Conservation (phyloP, 164 flowering plant species). For the Macadamia integrifolia region DNA sequence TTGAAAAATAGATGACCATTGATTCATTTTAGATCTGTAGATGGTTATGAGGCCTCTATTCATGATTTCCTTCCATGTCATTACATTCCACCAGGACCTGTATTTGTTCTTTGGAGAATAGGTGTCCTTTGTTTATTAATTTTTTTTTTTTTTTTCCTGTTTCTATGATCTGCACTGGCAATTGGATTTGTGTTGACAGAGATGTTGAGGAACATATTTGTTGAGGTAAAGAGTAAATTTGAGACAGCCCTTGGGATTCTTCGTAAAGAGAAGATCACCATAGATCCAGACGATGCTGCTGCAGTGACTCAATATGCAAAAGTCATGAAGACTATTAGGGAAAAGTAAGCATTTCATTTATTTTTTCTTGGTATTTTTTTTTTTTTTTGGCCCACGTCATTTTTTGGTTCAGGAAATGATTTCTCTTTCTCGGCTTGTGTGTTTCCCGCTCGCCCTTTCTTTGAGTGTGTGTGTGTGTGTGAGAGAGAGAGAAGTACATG, state of each 20-base stretch:
- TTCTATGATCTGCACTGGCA: constrained; percentile 12
- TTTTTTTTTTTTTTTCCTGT: too few relatives aligned
- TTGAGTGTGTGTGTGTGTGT: too few relatives aligned
- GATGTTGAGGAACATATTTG: constrained; percentile 81
- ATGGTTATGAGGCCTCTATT: too few relatives aligned
- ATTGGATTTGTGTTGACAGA: constrained; percentile 34
- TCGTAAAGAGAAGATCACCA: constrained; percentile 84
- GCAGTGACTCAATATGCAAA: constrained; percentile 84
- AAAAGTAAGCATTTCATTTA: constrained; percentile 48
- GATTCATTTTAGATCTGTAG: too few relatives aligned
- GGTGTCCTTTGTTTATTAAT: too few relatives aligned
- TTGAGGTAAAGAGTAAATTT: constrained; percentile 86
- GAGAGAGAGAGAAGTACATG: too few relatives aligned
- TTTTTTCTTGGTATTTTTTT: neutral
- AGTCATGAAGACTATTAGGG: constrained; percentile 85
- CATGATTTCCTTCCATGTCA: too few relatives aligned
- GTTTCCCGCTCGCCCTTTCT: too few relatives aligned
- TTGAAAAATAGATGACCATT: too few relatives aligned
- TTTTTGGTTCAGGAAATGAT: too few relatives aligned
- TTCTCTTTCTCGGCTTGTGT: too few relatives aligned
- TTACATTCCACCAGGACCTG: too few relatives aligned
- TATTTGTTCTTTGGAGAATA: neutral
- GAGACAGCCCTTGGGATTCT: constrained; percentile 79
- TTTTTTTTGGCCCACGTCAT: neutral
- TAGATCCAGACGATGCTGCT: constrained; percentile 86